Conservation (phyloP, 1,284 basidiomycete species). For the Cryptococcus sp. region DNA sequence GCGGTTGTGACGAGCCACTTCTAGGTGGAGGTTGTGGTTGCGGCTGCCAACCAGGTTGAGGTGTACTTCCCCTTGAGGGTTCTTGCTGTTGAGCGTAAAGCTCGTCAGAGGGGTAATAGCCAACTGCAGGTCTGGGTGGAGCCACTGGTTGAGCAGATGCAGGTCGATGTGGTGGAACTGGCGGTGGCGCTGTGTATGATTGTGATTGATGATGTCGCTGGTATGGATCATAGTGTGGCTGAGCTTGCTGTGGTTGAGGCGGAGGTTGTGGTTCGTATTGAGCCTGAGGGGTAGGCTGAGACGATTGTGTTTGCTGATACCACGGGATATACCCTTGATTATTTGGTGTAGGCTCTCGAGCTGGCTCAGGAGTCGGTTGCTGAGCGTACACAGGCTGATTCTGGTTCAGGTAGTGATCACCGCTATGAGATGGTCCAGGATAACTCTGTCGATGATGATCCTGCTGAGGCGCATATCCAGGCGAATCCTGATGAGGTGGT, state of each 20-base stretch:
- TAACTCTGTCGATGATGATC: no score
- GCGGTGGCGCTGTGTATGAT: conserved; percentile 10
- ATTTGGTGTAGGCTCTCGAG: conserved; percentile 4
- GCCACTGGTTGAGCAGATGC: conserved; percentile 16
- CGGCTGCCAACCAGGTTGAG: conserved; percentile 1
- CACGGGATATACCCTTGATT: conserved; percentile 37
- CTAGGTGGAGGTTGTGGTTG: conserved; percentile 1
- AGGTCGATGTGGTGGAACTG: conserved; percentile 18
- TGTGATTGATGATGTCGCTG: conserved; percentile 2
- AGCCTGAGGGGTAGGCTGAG: conserved; percentile 1
- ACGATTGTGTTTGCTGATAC: conserved; percentile 41
- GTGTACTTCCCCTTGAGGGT: conserved; percentile 8
- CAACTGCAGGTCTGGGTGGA: conserved; percentile 19
- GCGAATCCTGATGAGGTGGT: neutral
- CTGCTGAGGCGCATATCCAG: no score
- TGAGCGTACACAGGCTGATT: neutral
- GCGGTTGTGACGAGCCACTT: no score
- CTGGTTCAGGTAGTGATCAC: no score
- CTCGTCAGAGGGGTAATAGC: conserved; percentile 45
- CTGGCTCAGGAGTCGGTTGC: neutral
- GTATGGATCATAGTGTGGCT: conserved; percentile 12
- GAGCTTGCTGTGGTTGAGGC: conserved; percentile 2
- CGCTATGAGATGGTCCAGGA: no score
- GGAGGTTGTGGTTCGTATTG: conserved; percentile 1
- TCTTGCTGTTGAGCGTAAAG: conserved; percentile 27